Base-by-base conservation (phyloP, 1,284 basidiomycete species). In the Trametes hirsuta region DNA sequence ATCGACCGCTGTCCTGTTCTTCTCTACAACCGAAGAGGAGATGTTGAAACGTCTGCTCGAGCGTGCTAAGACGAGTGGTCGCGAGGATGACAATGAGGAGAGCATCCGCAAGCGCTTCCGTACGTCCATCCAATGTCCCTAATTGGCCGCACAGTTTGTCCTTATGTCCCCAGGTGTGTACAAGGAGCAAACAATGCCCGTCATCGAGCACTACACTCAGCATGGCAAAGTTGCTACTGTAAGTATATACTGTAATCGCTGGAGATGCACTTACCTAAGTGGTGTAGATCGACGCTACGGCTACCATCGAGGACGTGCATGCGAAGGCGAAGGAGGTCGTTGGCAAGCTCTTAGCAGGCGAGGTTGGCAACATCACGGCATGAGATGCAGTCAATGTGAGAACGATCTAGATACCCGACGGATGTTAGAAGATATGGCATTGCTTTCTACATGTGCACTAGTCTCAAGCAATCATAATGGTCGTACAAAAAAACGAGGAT, bases 81-180 rank as follows among this genome's bases (percentile, higher is more conserved):
- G 97, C 34, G 94, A 94, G 69, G 97, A 99, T 71, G 97, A 99
- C 75, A 99, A 99, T 74, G 82, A 81, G 22, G 95, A 98, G 77
- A 95, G 90, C 72, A 98, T 99, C 79, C 91, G 87, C 78, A 99
- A 99, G 79, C 91, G 97, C 12, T 98, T 99, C 82, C 80, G 94
- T 93, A 72, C 50, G 90, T 81, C 6, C 36, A 36, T 9, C 42
- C 45, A 24, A 18, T 52, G 30, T 25, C n/a, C 21, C 15, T 58
- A 4, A 6, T 1, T 6, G 4, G 24, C 22, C 3, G 11, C 22
- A 36, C 49, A 42, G 57, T 54, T 25, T 61, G 44, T 53, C 25
- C 30, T 53, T 12, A 35, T 47, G 6, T 39, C 12, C 41, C 6
- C 61, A 97, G 95, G 79, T 40, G 97, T 96, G 1, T 98, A 98